Conservation (phyloP, 1,139 yeast species). For the Geotrichum histeridarum region DNA sequence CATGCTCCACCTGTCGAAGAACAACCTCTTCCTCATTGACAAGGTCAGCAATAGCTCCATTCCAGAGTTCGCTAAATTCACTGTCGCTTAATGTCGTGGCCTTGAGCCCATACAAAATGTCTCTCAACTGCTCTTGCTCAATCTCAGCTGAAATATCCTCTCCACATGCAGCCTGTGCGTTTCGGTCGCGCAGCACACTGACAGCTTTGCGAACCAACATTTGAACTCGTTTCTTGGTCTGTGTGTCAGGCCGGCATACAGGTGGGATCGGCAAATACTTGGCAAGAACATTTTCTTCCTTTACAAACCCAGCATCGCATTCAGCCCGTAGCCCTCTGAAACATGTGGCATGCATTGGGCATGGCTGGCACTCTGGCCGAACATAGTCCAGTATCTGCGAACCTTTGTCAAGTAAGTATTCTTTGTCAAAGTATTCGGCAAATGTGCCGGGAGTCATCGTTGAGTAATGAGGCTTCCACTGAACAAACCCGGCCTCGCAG, state of each 20-base stretch:
- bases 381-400: conserved; percentile 28
- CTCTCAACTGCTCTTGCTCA: conserved; percentile 31
- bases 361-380: conserved; percentile 64
- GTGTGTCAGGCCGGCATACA: conserved; percentile 71
- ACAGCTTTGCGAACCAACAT: conserved; percentile 65
- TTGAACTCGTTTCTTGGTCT: conserved; percentile 62
- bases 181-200: conserved; percentile 59
- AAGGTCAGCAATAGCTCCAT: conserved; percentile 56
- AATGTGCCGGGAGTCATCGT: conserved; percentile 12
- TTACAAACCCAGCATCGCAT: conserved; percentile 67
- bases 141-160: conserved; percentile 40
- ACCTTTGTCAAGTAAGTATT: conserved; percentile 23
- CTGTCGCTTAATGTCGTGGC: conserved; percentile 51
- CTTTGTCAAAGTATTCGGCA: conserved; percentile 18
- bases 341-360: conserved; percentile 82
- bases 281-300: conserved; percentile 50
- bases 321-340: conserved; percentile 52
- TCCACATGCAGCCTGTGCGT: conserved; percentile 69
- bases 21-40: conserved; percentile 69
- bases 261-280: conserved; percentile 58
- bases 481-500: conserved; percentile 34
- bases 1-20: conserved; percentile 56
- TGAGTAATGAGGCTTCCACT: conserved; percentile 14
- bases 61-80: conserved; percentile 82
- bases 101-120: conserved; percentile 29